phyloP scores from a whole-genome alignment of 2,329 filamentous ascomycete species.

The Fusarium tuaranense region DNA sequence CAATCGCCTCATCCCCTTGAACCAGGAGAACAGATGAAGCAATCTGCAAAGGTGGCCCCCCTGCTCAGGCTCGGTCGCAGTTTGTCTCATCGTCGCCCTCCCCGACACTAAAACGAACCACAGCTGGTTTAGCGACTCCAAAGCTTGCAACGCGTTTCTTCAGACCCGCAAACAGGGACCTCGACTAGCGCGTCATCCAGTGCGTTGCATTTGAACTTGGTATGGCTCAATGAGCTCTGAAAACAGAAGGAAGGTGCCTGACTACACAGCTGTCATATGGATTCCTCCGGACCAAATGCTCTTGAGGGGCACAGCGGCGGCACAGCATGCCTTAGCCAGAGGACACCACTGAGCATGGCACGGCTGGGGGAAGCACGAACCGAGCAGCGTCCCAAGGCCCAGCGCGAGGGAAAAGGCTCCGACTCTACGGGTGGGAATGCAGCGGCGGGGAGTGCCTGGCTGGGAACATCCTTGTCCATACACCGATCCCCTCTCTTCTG shows the following conservation, averaged over 20 bases:
- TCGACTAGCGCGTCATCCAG: constrained; percentile 31
- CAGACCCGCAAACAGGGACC: constrained; percentile 34
- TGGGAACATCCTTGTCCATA: constrained; percentile 39
- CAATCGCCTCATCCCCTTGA: constrained; percentile 13
- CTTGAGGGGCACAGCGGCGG: constrained; percentile 10
- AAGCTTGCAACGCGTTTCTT: constrained; percentile 37
- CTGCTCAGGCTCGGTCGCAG: constrained; percentile 22
- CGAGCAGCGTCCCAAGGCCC: constrained; percentile 11
- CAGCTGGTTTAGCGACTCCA: constrained; percentile 31
- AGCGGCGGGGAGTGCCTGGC: constrained; percentile 28
- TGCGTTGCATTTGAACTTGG: constrained; percentile 25
- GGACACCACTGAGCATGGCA: constrained; percentile 7
- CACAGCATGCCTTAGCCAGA: constrained; percentile 16
- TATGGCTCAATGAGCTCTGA: constrained; percentile 6
- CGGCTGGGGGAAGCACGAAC: constrained; percentile 23
- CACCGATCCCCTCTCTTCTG: constrained; percentile 30
- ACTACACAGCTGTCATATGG: background rate
- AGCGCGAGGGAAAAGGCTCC: constrained; percentile 20
- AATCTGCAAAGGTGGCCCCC: constrained; percentile 38
- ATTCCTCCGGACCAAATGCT: background rate
- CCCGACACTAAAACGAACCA: constrained; percentile 43
- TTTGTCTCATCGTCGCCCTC: constrained; percentile 37
- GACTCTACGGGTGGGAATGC: constrained; percentile 36
- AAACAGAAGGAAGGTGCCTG: constrained; percentile 17
- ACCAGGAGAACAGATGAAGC: constrained; percentile 36